phyloP scores from a whole-genome alignment of 306 rosid species.

The Medicago ruthenica region DNA sequence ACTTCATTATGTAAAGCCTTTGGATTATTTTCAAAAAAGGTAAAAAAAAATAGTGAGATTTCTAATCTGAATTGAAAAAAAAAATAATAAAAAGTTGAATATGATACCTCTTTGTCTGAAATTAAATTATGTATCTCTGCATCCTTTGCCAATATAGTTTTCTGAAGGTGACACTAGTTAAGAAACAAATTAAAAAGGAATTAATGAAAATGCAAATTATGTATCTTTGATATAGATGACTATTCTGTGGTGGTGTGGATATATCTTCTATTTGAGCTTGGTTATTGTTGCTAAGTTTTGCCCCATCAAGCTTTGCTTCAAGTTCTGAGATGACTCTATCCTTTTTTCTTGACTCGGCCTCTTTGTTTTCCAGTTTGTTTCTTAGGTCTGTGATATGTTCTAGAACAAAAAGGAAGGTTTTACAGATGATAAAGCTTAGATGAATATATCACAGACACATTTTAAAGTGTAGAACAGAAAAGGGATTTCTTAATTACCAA shows the following conservation, averaged over 20 bases:
- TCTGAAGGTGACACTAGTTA: slow-evolving; percentile 71
- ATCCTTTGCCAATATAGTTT: slow-evolving; percentile 59
- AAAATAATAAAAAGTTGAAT: slow-evolving; percentile 22
- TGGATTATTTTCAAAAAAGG: slow-evolving; percentile 37
- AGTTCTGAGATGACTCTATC: slow-evolving; percentile 71
- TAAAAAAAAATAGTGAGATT: slow-evolving; percentile 39
- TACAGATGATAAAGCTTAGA: slow-evolving; percentile 34
- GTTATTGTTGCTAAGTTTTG: slow-evolving; percentile 49
- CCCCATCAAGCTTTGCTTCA: slow-evolving; percentile 63
- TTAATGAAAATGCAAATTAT: slow-evolving; percentile 26
- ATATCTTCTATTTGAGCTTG: slow-evolving; percentile 69
- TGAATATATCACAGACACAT: slow-evolving; percentile 5
- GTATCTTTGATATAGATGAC: slow-evolving; percentile 18
- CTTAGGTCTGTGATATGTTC: slow-evolving; percentile 66
- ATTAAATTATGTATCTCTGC: slow-evolving; percentile 60
- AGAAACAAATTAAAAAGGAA: slow-evolving; percentile 42
- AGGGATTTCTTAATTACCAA: slow-evolving; percentile 58
- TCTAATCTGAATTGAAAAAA: slow-evolving; percentile 32
- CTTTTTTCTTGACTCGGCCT: slow-evolving; percentile 63
- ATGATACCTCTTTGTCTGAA: slow-evolving; percentile 68
- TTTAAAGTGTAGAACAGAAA: slow-evolving; percentile 25
- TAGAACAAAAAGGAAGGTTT: slow-evolving; percentile 37
- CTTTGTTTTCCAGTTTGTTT: slow-evolving; percentile 53
- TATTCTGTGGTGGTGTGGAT: slow-evolving; percentile 49
- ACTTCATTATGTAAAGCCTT: slow-evolving; percentile 69